phyloP scores from a whole-genome alignment of 2,329 filamentous ascomycete genomes.

The Sclerotinia borealis region DNA sequence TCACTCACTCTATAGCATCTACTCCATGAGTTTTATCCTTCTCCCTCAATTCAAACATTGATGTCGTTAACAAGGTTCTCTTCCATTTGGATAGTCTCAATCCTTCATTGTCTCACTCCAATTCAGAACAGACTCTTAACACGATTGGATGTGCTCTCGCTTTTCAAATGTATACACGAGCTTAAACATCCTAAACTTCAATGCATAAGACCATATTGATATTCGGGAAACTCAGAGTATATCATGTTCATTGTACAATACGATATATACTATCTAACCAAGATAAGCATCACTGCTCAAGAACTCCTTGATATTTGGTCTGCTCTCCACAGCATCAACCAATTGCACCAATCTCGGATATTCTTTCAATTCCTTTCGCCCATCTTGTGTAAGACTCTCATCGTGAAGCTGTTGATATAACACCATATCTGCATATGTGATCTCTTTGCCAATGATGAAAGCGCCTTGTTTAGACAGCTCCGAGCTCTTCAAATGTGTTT shows the following conservation, averaged over 20 bases:
- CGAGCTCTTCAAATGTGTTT: conserved; percentile 30
- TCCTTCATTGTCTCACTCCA: background rate
- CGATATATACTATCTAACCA: conserved; percentile 12
- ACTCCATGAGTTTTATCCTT: background rate
- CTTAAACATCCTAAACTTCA: background rate
- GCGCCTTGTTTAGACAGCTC: conserved; percentile 31
- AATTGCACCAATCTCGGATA: conserved; percentile 28
- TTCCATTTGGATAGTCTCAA: background rate
- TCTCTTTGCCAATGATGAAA: conserved; percentile 26
- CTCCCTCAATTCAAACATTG: background rate
- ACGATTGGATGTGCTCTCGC: background rate
- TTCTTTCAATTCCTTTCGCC: conserved; percentile 24
- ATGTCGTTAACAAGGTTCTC: background rate
- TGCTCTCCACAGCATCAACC: conserved; percentile 26
- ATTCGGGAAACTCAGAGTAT: too few relatives aligned
- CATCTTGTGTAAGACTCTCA: conserved; percentile 28
- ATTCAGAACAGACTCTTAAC: too few relatives aligned
- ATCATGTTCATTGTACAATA: background rate
- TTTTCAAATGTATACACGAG: background rate
- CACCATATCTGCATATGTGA: conserved; percentile 31
- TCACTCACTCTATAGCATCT: background rate
- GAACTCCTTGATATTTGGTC: conserved; percentile 29
- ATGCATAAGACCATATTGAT: background rate
- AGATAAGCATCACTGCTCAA: conserved; percentile 27
- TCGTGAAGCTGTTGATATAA: conserved; percentile 30